A percentile compares a stretch with the other conserved stretches of the same genome.
Evolutionary conservation across 805 yeast genomes (phyloP).

Genomic region (Torulaspora franciscae): DNA sequence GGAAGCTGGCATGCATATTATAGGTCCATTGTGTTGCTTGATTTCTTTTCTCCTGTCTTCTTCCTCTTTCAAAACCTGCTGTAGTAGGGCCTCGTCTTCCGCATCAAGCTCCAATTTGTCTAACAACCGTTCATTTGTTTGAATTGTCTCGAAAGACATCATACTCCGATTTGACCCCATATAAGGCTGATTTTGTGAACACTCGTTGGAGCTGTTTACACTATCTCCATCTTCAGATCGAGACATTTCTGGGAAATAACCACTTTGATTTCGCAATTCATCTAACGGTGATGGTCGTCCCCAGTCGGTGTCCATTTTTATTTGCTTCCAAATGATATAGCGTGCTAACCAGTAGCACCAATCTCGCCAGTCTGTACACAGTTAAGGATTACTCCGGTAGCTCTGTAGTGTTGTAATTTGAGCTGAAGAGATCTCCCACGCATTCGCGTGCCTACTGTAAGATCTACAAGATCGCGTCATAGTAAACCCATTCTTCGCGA

Average conservation of each 20-base stretch:
- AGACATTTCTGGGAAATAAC: conserved; percentile 7
- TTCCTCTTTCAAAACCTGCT: conserved; percentile 26
- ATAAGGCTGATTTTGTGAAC: background rate
- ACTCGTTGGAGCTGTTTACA: conserved; percentile 2
- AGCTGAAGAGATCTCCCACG: background rate
- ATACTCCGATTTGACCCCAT: conserved; percentile 21
- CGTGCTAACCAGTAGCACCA: background rate
- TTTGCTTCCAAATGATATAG: background rate
- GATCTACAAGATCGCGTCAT: conserved; percentile 3
- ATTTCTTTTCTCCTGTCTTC: conserved; percentile 13
- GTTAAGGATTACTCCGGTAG: background rate
- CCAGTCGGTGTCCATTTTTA: conserved; percentile 4
- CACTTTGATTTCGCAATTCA: conserved; percentile 8
- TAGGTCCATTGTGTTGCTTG: conserved; percentile 12
- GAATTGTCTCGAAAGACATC: conserved; percentile 30
- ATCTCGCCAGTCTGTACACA: background rate
- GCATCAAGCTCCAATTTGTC: conserved; percentile 32
- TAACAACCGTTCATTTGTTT: conserved; percentile 31
- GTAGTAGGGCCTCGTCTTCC: conserved; percentile 32
- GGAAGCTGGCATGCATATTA: conserved; percentile 33
- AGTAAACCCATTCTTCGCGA: background rate
- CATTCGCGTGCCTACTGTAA: background rate
- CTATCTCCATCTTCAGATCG: background rate
- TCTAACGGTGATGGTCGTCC: conserved; percentile 13
- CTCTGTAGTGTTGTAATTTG: background rate